Evolutionary conservation across 2,329 filamentous ascomycete species (phyloP), one percentile per base, ranked within the genome.

Genomic region (Teratosphaeria viscida): DNA sequence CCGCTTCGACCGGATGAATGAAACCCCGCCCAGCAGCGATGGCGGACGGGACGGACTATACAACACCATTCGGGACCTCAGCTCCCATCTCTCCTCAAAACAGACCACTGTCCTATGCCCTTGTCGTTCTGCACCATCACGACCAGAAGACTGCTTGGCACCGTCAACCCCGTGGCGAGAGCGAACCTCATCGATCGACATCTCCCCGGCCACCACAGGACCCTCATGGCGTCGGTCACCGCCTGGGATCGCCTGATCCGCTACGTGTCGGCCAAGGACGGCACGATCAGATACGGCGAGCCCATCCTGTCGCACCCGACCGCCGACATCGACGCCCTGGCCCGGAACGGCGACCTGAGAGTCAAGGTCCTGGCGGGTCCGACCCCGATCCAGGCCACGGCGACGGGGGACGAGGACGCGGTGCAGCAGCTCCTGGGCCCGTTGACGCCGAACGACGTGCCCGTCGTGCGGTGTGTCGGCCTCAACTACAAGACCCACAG

Each of bases 251-350:
- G 86, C 67, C 84, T 91, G 47, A 77, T 91, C 65, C 85, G 88
- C 57, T 91, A 90, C 75, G 63, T 70, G 23, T 80, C 89, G 8
- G 84, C 86, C 67, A 83, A 81, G 66, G 85, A 90, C 68, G 87
- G 87, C 70, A 78, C 79, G 59, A 81, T 82, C 39, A 87, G 89
- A 73, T 89, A 89, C 64, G 88, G 88, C 65, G 86, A 91, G 74
- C 87, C 88, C 61, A 83, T 90, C 59, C 80, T 62, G 27, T 34
- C 62, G 47, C 57, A 61, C 52, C 12, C 61, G n/a, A 67, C 67
- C 12, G 57, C 65, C 19, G 69, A 71, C 59, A 71, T 72, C 61
- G 69, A 69, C 55, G 65, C 62, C 5, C 62, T 71, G 34, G 68
- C 69, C 10, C 64, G 62, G 35, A 69, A 75, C 1, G 80, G 80